Evolutionary conservation across 208 protist species (phyloP).

Genomic region (Crithidia expoeki): DNA sequence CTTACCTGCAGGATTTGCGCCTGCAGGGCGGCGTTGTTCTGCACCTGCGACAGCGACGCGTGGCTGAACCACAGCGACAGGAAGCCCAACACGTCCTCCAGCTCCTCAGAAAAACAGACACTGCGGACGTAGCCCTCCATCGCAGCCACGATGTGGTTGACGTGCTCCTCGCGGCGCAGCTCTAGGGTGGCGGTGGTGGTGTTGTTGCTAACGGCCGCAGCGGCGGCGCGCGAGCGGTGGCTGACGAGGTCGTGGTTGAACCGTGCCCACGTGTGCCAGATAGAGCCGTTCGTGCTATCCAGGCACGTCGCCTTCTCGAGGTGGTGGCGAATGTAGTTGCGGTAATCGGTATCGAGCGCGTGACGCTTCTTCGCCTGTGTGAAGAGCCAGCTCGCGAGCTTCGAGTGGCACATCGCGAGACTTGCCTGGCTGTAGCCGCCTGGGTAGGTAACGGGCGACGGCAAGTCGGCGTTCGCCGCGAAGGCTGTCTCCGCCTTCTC

Average conservation of each 20-base stretch:
- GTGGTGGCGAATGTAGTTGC: conserved; percentile 61
- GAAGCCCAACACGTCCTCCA: conserved; percentile 98
- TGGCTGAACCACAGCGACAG: conserved; percentile 98
- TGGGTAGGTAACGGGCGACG: background rate
- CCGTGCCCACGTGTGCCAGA: conserved; percentile 98
- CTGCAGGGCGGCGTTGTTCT: conserved; percentile 67
- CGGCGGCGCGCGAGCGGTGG: conserved; percentile 20
- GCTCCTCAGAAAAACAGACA: conserved; percentile 76
- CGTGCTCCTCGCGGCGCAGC: conserved; percentile 37
- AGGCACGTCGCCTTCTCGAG: conserved; percentile 77
- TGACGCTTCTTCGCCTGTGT: conserved; percentile 35
- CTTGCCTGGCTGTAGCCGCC: conserved; percentile 32
- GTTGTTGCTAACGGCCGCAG: background rate
- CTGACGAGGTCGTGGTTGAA: conserved; percentile 92
- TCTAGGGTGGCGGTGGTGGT: conserved; percentile 13
- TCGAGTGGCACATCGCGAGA: conserved; percentile 84
- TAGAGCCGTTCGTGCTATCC: conserved; percentile 95
- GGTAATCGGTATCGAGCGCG: conserved; percentile 26
- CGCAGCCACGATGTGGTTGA: conserved; percentile 85
- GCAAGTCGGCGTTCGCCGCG: background rate
- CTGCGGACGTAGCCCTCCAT: conserved; percentile 96
- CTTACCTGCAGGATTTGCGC: conserved; percentile 91
- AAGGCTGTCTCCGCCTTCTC: conserved; percentile 25
- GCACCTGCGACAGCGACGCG: conserved; percentile 58
- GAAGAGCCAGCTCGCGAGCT: conserved; percentile 84